Evolutionary conservation across 805 yeast genomes (phyloP).

Genomic region (Wickerhamomyces bisporus): DNA sequence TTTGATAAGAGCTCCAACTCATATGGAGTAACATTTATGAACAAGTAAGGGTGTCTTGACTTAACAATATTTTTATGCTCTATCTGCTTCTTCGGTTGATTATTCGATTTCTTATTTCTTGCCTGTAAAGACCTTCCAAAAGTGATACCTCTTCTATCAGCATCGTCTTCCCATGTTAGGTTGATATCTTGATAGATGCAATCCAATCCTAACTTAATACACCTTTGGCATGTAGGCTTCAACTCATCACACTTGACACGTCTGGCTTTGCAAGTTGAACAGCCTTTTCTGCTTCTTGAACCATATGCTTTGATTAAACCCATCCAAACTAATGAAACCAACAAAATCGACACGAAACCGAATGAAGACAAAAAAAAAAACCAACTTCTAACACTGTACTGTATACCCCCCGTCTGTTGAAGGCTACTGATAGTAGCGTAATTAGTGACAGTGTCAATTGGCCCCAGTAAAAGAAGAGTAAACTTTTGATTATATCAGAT

Average conservation of each 20-base stretch:
- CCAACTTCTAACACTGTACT: too few species aligned
- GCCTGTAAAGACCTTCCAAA: constrained; percentile 32
- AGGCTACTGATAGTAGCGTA: too few species aligned
- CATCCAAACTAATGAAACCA: too few species aligned
- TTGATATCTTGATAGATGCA: constrained; percentile 17
- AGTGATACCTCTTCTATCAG: constrained; percentile 28
- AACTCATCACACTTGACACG: constrained; percentile 43
- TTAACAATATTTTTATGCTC: constrained; percentile 5
- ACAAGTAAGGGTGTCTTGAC: constrained; percentile 10
- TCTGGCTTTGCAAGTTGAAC: constrained; percentile 44
- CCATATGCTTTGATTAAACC: constrained; percentile 20
- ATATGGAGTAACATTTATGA: constrained; percentile 6
- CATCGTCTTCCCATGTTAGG: constrained; percentile 35
- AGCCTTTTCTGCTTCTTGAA: constrained; percentile 37
- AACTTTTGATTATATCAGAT: too few species aligned
- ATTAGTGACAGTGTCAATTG: too few species aligned
- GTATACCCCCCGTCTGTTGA: too few species aligned
- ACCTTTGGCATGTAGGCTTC: constrained; percentile 29
- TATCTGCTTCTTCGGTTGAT: background rate
- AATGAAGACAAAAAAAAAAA: too few species aligned
- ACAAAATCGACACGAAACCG: too few species aligned
- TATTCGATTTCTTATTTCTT: constrained; percentile 5
- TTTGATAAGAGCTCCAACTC: constrained; percentile 5
- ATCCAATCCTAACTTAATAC: constrained; percentile 23
- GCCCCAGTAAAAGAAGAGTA: too few species aligned